phyloP scores from a whole-genome alignment of 2,329 filamentous ascomycete genomes.

The Pseudonectria buxi region DNA sequence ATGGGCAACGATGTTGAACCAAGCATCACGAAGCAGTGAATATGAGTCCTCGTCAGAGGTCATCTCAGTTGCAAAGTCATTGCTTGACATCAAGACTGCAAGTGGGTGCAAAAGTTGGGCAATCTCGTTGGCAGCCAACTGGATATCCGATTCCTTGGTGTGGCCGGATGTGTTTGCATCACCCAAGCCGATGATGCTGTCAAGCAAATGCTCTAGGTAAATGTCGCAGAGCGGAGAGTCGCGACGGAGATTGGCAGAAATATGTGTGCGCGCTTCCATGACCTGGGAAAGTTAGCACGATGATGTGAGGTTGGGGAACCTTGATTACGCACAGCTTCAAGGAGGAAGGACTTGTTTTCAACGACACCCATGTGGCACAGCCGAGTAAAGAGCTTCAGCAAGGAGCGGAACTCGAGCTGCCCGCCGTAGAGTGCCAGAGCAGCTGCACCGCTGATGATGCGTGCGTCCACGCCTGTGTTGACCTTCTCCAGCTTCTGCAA shows the following conservation, averaged over 20 bases:
- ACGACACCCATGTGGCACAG: constrained; percentile 67
- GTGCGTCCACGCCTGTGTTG: constrained; percentile 70
- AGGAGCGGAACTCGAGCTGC: constrained; percentile 72
- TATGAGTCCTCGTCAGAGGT: constrained; percentile 61
- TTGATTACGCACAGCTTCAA: constrained; percentile 59
- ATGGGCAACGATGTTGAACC: constrained; percentile 97
- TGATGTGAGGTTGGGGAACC: background rate
- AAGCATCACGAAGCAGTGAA: constrained; percentile 77
- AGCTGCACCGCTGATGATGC: constrained; percentile 78
- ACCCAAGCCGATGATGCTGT: constrained; percentile 83
- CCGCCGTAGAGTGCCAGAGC: constrained; percentile 70
- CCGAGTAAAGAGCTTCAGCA: constrained; percentile 77
- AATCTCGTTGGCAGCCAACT: constrained; percentile 81
- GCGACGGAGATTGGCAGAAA: constrained; percentile 62
- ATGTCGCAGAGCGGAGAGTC: constrained; percentile 73
- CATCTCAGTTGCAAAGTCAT: constrained; percentile 46
- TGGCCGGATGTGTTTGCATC: constrained; percentile 71
- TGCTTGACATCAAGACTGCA: constrained; percentile 71
- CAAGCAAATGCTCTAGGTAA: constrained; percentile 77
- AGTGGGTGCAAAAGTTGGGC: constrained; percentile 79
- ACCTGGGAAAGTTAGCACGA: constrained; percentile 41
- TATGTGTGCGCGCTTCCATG: constrained; percentile 69
- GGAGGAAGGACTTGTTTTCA: constrained; percentile 58
- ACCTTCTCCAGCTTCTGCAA: constrained; percentile 92
- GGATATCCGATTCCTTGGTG: constrained; percentile 68